These are phyloP conservation scores for Dictyostelium brefeldianum DNA, from an alignment of 78 protist genomes.

Conservation along the genomic window DNA sequence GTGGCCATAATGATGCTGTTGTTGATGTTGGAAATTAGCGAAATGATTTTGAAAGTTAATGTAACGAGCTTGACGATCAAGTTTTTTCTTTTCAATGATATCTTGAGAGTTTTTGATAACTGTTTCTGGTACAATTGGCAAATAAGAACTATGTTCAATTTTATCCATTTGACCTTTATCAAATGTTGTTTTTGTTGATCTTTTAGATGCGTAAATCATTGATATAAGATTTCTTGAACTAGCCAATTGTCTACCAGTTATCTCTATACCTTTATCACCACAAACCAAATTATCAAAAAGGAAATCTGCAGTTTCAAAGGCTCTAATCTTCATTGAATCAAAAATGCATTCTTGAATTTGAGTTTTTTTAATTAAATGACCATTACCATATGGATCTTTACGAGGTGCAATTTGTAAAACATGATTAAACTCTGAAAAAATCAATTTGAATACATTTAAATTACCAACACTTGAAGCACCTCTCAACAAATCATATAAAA, in stretches of 20 bases:
- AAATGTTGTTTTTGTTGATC: background rate
- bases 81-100: background rate
- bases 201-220: background rate
- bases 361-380: background rate
- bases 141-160: background rate
- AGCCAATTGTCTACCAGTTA: background rate
- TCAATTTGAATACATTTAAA: background rate
- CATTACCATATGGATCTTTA: background rate
- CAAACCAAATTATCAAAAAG: background rate
- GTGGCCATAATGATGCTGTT: too few species aligned
- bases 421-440: background rate
- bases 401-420: background rate
- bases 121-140: background rate
- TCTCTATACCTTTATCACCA: background rate
- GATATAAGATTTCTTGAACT: background rate
- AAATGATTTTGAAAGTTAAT: too few species aligned
- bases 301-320: background rate
- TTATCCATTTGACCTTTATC: constrained; percentile 2
- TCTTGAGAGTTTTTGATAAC: background rate
- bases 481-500: background rate
- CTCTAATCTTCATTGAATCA: background rate
- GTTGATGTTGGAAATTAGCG: too few species aligned
- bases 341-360: background rate
- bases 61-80: too few species aligned
- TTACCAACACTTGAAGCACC: background rate